Conservation (phyloP, 768 basidiomycete species). For the Suillus discolor region DNA sequence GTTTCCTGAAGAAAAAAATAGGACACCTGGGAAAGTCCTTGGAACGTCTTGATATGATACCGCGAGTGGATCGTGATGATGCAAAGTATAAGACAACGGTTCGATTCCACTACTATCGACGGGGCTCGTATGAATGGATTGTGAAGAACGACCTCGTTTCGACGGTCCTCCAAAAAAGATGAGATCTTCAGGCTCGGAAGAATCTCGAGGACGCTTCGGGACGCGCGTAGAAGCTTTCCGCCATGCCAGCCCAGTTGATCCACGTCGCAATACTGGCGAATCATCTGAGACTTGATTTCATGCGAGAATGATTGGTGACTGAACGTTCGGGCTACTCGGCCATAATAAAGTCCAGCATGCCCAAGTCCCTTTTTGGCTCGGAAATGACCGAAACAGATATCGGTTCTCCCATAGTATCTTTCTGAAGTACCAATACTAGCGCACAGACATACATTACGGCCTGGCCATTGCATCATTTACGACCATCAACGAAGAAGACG, state of each 20-base stretch:
- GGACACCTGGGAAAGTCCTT: background rate
- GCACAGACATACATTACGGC: no score
- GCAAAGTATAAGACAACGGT: slow-evolving; percentile 1
- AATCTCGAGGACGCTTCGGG: background rate
- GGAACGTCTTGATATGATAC: background rate
- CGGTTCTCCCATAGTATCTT: no score
- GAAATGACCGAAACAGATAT: no score
- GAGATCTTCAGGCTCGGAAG: background rate
- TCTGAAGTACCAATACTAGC: no score
- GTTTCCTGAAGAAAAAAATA: background rate
- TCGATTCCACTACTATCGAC: background rate
- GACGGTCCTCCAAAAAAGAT: background rate
- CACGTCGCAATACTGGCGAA: background rate
- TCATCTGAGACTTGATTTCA: slow-evolving; percentile 18
- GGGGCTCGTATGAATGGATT: slow-evolving; percentile 4
- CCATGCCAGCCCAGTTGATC: slow-evolving; percentile 4
- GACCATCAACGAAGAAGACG: no score
- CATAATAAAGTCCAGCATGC: no score
- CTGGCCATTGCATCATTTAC: no score
- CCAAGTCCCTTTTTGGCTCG: no score
- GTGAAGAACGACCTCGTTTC: slow-evolving; percentile 7
- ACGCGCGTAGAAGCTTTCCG: background rate
- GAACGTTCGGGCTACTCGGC: slow-evolving; percentile 6
- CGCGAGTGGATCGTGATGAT: background rate
- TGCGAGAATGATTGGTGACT: background rate